A percentile compares a stretch with the other conserved stretches of the same genome.
Conservation (phyloP, 108 stramenopile genomes). For the Nitzschia sp. region DNA sequence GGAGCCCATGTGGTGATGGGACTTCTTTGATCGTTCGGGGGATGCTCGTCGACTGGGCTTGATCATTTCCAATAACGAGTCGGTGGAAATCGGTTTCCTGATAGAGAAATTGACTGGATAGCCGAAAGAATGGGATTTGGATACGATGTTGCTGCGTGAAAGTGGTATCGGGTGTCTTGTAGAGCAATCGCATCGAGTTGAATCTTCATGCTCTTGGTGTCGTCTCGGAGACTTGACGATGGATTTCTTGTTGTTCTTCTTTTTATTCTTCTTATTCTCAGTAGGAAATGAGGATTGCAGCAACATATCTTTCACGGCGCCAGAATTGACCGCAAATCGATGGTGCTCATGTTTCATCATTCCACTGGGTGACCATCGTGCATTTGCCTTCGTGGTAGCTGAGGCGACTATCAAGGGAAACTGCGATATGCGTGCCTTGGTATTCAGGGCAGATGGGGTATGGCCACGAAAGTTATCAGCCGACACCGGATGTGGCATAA, state of each 20-base stretch:
- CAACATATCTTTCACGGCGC: neutral
- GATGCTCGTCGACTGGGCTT: constrained; percentile 2
- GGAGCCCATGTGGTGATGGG: too few relatives aligned
- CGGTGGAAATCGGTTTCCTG: too few relatives aligned
- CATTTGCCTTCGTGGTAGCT: neutral
- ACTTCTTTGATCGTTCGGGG: neutral
- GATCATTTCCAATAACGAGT: neutral
- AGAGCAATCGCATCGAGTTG: neutral
- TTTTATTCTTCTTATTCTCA: neutral
- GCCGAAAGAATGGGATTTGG: too few relatives aligned
- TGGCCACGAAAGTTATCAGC: too few relatives aligned
- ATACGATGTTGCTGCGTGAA: too few relatives aligned
- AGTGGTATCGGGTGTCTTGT: neutral
- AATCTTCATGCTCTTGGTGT: neutral
- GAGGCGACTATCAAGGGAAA: neutral
- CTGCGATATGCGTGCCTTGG: neutral
- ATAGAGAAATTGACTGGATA: too few relatives aligned
- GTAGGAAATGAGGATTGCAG: neutral
- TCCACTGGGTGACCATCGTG: neutral
- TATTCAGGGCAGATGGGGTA: too few relatives aligned
- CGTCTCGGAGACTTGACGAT: neutral
- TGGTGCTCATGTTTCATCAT: neutral
- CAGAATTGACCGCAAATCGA: neutral
- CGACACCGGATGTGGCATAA: neutral
- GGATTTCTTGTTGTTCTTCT: neutral